These are phyloP conservation scores for Musa itinerans DNA, from an alignment of 176 grass and related monocot genomes.

Conservation along the genomic window DNA sequence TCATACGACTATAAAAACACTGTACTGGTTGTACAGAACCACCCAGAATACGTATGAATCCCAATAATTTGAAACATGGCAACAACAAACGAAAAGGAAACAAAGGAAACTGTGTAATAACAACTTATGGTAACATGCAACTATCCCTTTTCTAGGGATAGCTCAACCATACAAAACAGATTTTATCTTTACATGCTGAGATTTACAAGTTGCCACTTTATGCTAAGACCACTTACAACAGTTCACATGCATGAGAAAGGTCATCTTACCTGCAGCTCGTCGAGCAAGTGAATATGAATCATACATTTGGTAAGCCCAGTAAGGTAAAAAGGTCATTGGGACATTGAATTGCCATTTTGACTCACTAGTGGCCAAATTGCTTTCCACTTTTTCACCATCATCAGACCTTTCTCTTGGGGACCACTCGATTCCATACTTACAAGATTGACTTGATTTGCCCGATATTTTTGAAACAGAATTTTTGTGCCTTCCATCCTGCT, in stretches of 20 bases:
- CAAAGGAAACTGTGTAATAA: neutral
- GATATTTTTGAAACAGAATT: conserved; percentile 25
- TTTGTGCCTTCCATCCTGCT: conserved; percentile 11
- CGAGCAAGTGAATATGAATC: conserved; percentile 76
- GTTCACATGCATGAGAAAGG: neutral
- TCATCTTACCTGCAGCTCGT: conserved; percentile 58
- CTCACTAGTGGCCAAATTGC: conserved; percentile 16
- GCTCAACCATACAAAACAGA: neutral
- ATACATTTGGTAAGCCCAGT: conserved; percentile 87
- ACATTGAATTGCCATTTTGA: conserved; percentile 37
- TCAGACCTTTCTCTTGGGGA: conserved; percentile 27
- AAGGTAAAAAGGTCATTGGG: conserved; percentile 80
- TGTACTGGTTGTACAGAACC: neutral
- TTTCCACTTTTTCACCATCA: conserved; percentile 26
- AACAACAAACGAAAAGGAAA: neutral
- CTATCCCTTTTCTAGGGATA: neutral
- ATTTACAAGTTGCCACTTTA: neutral
- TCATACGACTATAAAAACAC: neutral
- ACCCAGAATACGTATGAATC: neutral
- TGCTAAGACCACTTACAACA: neutral
- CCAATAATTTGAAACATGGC: neutral
- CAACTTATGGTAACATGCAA: neutral
- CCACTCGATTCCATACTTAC: conserved; percentile 20
- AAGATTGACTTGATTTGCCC: conserved; percentile 18
- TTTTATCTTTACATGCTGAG: neutral